Conservation (phyloP, 2,329 filamentous ascomycete species). For the Fusarium albosuccineum region DNA sequence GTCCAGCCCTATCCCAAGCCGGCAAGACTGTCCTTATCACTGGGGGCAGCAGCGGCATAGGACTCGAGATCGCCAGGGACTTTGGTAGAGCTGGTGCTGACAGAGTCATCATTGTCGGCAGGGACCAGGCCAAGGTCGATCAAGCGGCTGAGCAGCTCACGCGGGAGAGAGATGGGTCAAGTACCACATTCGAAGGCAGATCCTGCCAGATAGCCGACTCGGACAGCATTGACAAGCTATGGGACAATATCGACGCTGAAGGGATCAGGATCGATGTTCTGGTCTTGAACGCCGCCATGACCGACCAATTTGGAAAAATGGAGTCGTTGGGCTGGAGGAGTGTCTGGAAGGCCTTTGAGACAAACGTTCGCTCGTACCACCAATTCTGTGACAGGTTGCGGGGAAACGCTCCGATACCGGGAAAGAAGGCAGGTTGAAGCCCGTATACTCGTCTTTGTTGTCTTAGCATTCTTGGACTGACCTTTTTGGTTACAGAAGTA, state of each 20-base stretch:
- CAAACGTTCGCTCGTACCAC: slow-evolving; percentile 11
- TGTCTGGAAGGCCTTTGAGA: slow-evolving; percentile 7
- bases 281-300: slow-evolving; percentile 14
- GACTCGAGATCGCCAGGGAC: background rate
- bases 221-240: slow-evolving; percentile 4
- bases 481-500: background rate
- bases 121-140: background rate
- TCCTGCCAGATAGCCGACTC: slow-evolving; percentile 1
- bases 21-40: slow-evolving; percentile 12
- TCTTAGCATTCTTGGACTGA: too few relatives aligned
- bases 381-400: slow-evolving; percentile 7
- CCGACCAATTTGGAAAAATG: slow-evolving; percentile 5
- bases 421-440: background rate
- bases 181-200: background rate
- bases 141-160: slow-evolving; percentile 1
- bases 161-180: background rate
- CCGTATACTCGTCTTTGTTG: too few relatives aligned
- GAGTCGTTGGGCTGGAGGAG: slow-evolving; percentile 1
- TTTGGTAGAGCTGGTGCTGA: background rate
- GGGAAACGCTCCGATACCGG: background rate
- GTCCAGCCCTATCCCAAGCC: slow-evolving; percentile 1
- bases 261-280: background rate
- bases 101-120: background rate
- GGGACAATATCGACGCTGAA: background rate
- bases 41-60: slow-evolving; percentile 2